Conservation (phyloP, 2,329 filamentous ascomycete genomes). For the Beauveria caledonica region DNA sequence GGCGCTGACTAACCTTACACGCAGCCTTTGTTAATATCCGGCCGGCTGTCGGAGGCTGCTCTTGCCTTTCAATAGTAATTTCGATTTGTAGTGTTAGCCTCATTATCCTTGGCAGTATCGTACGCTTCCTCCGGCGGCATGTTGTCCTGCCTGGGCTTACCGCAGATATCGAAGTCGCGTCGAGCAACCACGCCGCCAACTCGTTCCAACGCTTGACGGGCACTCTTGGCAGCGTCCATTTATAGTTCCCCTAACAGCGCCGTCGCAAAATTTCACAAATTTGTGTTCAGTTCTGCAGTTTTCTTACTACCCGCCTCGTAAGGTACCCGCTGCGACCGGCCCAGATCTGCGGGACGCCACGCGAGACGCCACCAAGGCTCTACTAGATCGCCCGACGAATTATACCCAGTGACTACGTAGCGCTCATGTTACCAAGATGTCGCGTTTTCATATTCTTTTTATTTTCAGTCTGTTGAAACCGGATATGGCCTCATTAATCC, state of each 20-base stretch:
- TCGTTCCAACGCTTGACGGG: too few species aligned
- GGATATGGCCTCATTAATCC: background rate
- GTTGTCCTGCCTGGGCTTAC: too few species aligned
- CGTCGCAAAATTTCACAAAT: conserved; percentile 9
- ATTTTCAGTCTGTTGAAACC: background rate
- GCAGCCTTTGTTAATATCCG: background rate
- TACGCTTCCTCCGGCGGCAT: too few species aligned
- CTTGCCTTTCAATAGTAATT: conserved; percentile 8
- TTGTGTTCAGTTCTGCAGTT: too few species aligned
- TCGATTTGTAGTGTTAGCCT: too few species aligned
- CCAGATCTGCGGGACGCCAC: conserved; percentile 12
- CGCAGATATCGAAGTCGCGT: too few species aligned
- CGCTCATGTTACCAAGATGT: too few species aligned
- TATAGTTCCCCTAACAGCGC: background rate
- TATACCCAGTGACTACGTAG: too few species aligned
- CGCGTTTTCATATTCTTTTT: too few species aligned
- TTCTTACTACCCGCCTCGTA: background rate
- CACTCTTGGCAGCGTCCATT: too few species aligned
- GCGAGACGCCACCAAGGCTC: conserved; percentile 13
- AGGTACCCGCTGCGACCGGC: conserved; percentile 14
- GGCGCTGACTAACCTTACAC: background rate
- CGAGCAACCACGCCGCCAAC: too few species aligned
- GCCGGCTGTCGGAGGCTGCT: background rate
- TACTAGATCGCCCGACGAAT: conserved; percentile 18
- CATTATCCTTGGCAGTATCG: too few species aligned